Conservation (phyloP, 192 early-diverging fungal genomes). For the Pilaira anomala region DNA sequence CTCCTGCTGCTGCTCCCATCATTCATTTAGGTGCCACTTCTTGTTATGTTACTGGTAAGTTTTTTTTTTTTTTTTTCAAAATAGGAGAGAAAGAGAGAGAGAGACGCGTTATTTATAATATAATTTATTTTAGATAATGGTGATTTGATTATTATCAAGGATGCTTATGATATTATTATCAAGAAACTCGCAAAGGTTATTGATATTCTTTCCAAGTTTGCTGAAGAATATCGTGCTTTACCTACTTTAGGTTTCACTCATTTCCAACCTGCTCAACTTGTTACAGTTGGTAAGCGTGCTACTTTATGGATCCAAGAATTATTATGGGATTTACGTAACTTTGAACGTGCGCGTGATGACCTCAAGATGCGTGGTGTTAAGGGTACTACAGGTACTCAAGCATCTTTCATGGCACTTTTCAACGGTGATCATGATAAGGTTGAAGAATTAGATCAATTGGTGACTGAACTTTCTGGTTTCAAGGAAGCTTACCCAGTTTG, state of each 20-base stretch:
- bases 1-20: constrained; percentile 85
- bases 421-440: constrained; percentile 93
- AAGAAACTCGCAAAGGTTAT: constrained; percentile 85
- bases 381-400: constrained; percentile 98
- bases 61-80: not conserved
- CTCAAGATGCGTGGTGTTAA: constrained; percentile 94
- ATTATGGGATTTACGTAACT: constrained; percentile 93
- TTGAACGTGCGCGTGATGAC: constrained; percentile 83
- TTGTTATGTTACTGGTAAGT: constrained; percentile 87
- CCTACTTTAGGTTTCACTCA: constrained; percentile 98
- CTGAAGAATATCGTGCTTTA: constrained; percentile 72
- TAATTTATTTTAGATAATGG: constrained; percentile 69
- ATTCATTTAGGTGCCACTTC: constrained; percentile 98
- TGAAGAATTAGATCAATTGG: constrained; percentile 85
- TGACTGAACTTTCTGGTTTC: constrained; percentile 88
- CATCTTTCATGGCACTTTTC: constrained; percentile 94
- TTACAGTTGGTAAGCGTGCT: constrained; percentile 96
- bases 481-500: constrained; percentile 82
- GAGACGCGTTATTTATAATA: not conserved
- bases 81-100: constrained; percentile 8
- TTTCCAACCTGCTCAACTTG: constrained; percentile 98
- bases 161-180: constrained; percentile 89
- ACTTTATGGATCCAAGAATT: constrained; percentile 97
- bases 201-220: constrained; percentile 76
- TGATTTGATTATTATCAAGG: constrained; percentile 96